Conservation (phyloP, 208 protist genomes). For the Wallacemonas sp. region DNA sequence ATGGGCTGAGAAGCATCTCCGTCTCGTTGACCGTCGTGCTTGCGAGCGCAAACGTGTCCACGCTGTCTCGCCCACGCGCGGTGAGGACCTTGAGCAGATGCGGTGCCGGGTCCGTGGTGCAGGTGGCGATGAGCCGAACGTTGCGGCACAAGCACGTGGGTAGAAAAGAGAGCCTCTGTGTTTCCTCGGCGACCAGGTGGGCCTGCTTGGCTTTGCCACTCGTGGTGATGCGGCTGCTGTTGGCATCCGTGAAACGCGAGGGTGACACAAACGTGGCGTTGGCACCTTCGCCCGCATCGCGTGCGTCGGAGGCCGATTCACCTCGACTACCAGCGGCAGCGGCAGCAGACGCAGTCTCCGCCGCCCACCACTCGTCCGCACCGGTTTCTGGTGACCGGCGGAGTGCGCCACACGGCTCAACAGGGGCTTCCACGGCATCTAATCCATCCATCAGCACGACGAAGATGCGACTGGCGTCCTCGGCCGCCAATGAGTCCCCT, state of each 20-base stretch:
- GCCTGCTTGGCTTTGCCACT: constrained; percentile 8
- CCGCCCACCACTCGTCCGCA: constrained; percentile 27
- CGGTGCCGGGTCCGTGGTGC: constrained; percentile 22
- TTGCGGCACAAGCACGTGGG: constrained; percentile 65
- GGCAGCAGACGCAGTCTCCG: background rate
- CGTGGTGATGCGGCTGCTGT: background rate
- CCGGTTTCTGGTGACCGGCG: constrained; percentile 30
- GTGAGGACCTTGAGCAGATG: constrained; percentile 20
- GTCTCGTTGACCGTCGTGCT: constrained; percentile 60
- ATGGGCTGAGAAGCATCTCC: constrained; percentile 60
- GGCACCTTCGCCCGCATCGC: background rate
- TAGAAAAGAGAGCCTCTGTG: constrained; percentile 27
- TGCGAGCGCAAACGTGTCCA: constrained; percentile 52
- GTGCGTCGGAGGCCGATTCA: background rate
- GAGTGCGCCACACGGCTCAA: constrained; percentile 57
- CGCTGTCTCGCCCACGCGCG: constrained; percentile 56
- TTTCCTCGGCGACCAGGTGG: background rate
- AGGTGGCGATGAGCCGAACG: constrained; percentile 67
- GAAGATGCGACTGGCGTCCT: constrained; percentile 26
- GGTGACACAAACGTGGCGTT: too few species aligned
- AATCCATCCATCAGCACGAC: constrained; percentile 72
- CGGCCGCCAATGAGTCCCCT: background rate
- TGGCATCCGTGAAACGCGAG: background rate
- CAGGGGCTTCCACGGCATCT: constrained; percentile 32
- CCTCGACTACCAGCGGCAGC: background rate